Base-by-base conservation (phyloP, 257 asterid genomes). In the Misopates orontium region DNA sequence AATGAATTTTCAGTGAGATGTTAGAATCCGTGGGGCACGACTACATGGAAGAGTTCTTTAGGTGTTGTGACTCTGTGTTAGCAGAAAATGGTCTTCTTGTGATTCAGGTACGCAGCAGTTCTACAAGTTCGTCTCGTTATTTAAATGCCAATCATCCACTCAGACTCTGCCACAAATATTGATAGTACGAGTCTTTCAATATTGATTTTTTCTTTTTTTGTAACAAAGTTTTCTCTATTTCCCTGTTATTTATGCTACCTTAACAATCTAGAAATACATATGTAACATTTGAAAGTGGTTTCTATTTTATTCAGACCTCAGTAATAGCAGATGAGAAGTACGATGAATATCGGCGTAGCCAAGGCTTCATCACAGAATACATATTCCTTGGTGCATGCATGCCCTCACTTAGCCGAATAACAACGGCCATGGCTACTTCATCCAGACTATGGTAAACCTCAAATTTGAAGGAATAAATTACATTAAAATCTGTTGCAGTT, bases 11-110 rank as follows among this genome's bases (percentile, higher is more conserved):
- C 80, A 82, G 91, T 55, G 91, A 71, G 80, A 75, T 84, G 91
- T 54, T 84, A 64, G 87, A 84, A 77, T 73, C 76, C 28, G 87
- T 84, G 53, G 91, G 90, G 20, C 91, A 84, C 53, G 85, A 84
- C 59, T 84, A 58, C 51, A 77, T 84, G 82, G 85, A 75, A 42
- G 77, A 77, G 31, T 84, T 79, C 17, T 84, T 84, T 21, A 42
- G 66, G 19, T 71, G 79, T 15, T 79, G 91, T 32, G 83, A 84
- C 36, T 74, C 82, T 16, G 62, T 66, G 51, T 53, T 84, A 19
- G 90, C 77, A 66, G 80, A 71, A 71, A 66, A 84, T 60, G 85
- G 85, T 1, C 72, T 84, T 56, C 66, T 82, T 7, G 84, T 84
- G 45, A 67, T 82, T 61, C 90, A 84, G 90, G 90, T 84, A 70